These are phyloP conservation scores for Penicillium sp. DNA, from an alignment of 2,329 filamentous ascomycete genomes.

Conservation along the genomic window DNA sequence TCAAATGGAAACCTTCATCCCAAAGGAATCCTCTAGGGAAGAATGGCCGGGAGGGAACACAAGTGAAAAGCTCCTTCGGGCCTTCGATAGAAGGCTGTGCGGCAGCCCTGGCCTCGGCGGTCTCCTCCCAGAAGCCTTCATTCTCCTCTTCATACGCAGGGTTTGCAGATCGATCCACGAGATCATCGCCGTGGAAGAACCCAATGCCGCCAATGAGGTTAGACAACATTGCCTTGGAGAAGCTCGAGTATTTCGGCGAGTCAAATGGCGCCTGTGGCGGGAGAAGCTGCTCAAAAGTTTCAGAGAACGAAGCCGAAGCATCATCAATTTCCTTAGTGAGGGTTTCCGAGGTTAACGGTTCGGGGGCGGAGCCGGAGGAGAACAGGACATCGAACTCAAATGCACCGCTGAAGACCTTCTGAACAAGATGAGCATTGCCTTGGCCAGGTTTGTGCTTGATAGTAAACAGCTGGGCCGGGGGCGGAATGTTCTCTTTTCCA, in stretches of 20 bases:
- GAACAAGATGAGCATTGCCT: constrained; percentile 82
- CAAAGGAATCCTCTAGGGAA: constrained; percentile 96
- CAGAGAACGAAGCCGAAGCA: constrained; percentile 65
- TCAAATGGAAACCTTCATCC: constrained; percentile 95
- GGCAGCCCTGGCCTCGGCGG: constrained; percentile 71
- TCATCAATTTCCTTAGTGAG: constrained; percentile 67
- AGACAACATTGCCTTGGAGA: constrained; percentile 87
- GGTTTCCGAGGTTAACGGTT: constrained; percentile 57
- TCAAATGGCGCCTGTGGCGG: constrained; percentile 73
- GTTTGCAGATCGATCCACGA: constrained; percentile 90
- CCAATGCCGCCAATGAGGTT: constrained; percentile 92
- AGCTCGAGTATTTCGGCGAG: constrained; percentile 67
- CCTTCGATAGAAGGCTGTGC: constrained; percentile 70
- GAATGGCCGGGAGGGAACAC: constrained; percentile 88
- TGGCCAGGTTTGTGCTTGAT: constrained; percentile 57
- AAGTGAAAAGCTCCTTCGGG: constrained; percentile 84
- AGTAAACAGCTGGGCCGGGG: constrained; percentile 81
- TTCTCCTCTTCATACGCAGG: constrained; percentile 91
- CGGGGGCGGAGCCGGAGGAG: constrained; percentile 68
- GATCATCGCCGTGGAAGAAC: constrained; percentile 85
- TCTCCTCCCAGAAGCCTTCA: constrained; percentile 92
- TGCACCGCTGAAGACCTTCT: constrained; percentile 84
- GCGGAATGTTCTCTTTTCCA: constrained; percentile 66
- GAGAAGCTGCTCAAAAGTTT: constrained; percentile 71
- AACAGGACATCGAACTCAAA: constrained; percentile 94